Percentiles rank a stretch among this genome's conserved stretches.
These are phyloP conservation scores for Pythium biforme DNA, from an alignment of 352 stramenopile species.

Conservation along the genomic window DNA sequence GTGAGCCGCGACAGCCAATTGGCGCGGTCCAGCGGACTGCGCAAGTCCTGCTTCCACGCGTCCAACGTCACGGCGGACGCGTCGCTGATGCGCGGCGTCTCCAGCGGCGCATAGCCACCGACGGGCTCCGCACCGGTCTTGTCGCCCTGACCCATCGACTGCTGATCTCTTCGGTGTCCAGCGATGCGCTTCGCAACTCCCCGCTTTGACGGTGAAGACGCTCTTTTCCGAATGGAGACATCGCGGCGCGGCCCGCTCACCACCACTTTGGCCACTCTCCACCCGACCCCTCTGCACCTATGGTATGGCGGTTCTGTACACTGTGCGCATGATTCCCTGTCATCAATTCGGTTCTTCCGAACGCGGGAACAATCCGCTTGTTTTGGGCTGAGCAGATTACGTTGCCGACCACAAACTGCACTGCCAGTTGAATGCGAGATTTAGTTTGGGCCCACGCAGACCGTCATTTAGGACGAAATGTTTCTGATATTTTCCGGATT, in stretches of 20 bases:
- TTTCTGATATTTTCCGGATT: too few species aligned
- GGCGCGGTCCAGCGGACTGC: slow-evolving; percentile 15
- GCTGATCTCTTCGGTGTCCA: background rate
- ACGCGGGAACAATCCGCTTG: slow-evolving; percentile 25
- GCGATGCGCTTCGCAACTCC: background rate
- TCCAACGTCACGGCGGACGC: slow-evolving; percentile 41
- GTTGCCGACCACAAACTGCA: too few species aligned
- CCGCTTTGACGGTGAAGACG: too few species aligned
- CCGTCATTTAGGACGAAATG: too few species aligned
- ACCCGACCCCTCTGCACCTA: background rate
- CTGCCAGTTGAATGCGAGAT: too few species aligned
- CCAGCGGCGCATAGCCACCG: background rate
- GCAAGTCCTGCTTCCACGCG: slow-evolving; percentile 5
- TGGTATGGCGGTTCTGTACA: background rate
- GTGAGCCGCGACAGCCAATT: slow-evolving; percentile 24
- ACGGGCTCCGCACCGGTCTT: slow-evolving; percentile 31
- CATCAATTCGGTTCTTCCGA: slow-evolving; percentile 6
- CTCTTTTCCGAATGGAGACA: too few species aligned
- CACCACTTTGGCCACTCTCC: too few species aligned
- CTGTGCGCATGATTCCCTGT: background rate
- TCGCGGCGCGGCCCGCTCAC: too few species aligned
- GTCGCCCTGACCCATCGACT: slow-evolving; percentile 30
- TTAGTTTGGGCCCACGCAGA: too few species aligned
- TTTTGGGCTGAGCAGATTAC: slow-evolving; percentile 27
- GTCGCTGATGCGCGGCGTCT: slow-evolving; percentile 41